Conservation (phyloP, 2,329 filamentous ascomycete genomes). For the Ophiosphaerella narmari region DNA sequence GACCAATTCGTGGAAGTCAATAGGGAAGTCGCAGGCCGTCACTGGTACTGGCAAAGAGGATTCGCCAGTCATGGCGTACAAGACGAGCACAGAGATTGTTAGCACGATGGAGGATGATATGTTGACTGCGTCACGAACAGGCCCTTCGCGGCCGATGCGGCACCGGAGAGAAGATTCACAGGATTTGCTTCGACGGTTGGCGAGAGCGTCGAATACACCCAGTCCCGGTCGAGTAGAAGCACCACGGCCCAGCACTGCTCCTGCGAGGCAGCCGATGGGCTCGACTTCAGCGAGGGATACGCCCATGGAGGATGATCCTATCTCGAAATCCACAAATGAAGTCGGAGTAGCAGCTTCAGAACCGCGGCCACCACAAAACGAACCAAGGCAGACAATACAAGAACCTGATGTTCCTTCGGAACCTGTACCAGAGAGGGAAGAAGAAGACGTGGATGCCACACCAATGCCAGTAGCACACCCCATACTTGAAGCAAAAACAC, state of each 20-base stretch:
- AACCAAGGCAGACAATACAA: constrained; percentile 9
- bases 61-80: constrained; percentile 42
- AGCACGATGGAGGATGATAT: constrained; percentile 34
- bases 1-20: constrained; percentile 36
- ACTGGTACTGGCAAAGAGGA: constrained; percentile 32
- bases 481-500: constrained; percentile 45
- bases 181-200: constrained; percentile 52
- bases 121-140: constrained; percentile 26
- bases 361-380: constrained; percentile 8
- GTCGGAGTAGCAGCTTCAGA: constrained; percentile 1
- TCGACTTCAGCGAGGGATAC: constrained; percentile 11
- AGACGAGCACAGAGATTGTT: constrained; percentile 40
- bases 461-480: constrained; percentile 32
- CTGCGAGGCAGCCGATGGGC: constrained; percentile 15
- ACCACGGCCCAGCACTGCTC: constrained; percentile 27
- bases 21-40: constrained; percentile 33
- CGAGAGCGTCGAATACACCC: constrained; percentile 54
- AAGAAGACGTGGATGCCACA: constrained; percentile 28
- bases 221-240: constrained; percentile 43
- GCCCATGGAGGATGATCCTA: constrained; percentile 3
- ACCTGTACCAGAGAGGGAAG: constrained; percentile 5
- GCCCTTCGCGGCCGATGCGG: constrained; percentile 27
- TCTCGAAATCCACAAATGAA: constrained; percentile 2
- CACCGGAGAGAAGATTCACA: constrained; percentile 51
- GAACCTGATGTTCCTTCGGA: constrained; percentile 7